Evolutionary conservation across 1,139 yeast genomes (phyloP), one percentile per base, ranked within the genome.

Genomic region (Saccharomycopsis crataegensis): DNA sequence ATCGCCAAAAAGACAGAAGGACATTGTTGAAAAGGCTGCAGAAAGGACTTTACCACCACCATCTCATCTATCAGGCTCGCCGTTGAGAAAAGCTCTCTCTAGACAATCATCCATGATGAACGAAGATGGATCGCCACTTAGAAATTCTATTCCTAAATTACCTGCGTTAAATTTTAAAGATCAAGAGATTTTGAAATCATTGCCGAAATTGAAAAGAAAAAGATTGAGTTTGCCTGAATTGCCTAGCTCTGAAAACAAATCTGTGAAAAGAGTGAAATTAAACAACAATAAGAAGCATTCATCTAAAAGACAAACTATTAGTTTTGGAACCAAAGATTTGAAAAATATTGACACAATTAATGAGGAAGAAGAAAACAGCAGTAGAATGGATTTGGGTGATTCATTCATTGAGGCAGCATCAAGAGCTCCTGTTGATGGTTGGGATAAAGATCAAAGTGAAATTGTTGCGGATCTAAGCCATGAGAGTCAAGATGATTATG

Each of bases 161-260:
- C 56, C 56, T 8, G 37, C 49, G 9, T 36, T 54, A 6, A 54
- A 54, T 37, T 48, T 51, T 43, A 38, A 36, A 22, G 57, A 54
- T 34, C 49, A 47, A 16, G 44, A 43, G 31, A 48, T 40, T 7
- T 38, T 51, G 50, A 49, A 43, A 48, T 44, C 43, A 32, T 49
- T 47, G 56, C 8, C 43, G 52, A 55, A 32, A 49, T 34, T 9
- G 42, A 44, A 45, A 48, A 40, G 49, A 52, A 51, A 14, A 42
- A 34, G 45, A 31, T 43, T 43, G 56, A 54, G 49, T 40, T 43
- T 51, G 16, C 54, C 57, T 4, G 28, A 38, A 12, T 2, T 3
- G 12, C 32, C n/a, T 33, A 47, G 33, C 11, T 43, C 37, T 34
- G 33, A 16, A 28, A 41, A 37, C 8, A 42, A 45, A 34, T 32